These are phyloP conservation scores for Cardiospermum halicacabum DNA, from an alignment of 345 rosid species.

Conservation along the genomic window DNA sequence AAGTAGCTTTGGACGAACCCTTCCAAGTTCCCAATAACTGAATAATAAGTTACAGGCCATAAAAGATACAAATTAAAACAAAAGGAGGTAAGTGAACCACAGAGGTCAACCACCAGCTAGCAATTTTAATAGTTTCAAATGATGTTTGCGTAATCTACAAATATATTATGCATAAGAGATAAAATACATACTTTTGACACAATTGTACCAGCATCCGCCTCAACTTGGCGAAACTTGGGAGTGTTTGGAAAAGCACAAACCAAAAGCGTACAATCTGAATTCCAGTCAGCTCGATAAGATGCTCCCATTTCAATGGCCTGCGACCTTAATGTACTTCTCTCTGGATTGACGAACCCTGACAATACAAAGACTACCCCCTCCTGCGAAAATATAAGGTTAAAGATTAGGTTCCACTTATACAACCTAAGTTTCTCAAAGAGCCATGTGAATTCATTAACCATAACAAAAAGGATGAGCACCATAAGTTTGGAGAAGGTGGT, in stretches of 20 bases:
- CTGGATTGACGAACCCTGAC: constrained; percentile 89
- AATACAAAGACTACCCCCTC: constrained; percentile 83
- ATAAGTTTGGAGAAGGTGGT: constrained; percentile 43
- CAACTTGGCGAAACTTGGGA: constrained; percentile 88
- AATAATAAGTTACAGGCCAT: background rate
- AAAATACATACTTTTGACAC: constrained; percentile 55
- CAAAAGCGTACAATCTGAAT: constrained; percentile 68
- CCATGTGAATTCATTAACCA: constrained; percentile 8
- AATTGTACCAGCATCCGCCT: constrained; percentile 65
- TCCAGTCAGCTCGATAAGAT: constrained; percentile 72
- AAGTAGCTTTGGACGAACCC: background rate
- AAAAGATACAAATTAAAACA: background rate
- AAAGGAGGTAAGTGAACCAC: background rate
- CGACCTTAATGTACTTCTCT: constrained; percentile 69
- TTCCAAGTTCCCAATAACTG: background rate
- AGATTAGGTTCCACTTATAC: constrained; percentile 7
- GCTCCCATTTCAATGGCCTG: constrained; percentile 92
- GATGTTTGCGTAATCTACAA: background rate
- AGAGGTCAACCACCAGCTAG: background rate
- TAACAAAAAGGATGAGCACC: constrained; percentile 33
- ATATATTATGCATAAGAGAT: background rate
- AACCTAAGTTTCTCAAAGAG: constrained; percentile 8
- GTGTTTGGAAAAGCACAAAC: constrained; percentile 85
- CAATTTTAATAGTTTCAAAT: background rate
- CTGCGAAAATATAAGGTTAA: constrained; percentile 38